These are phyloP conservation scores for Rickenella mellea DNA, from an alignment of 768 basidiomycete species.

Conservation along the genomic window DNA sequence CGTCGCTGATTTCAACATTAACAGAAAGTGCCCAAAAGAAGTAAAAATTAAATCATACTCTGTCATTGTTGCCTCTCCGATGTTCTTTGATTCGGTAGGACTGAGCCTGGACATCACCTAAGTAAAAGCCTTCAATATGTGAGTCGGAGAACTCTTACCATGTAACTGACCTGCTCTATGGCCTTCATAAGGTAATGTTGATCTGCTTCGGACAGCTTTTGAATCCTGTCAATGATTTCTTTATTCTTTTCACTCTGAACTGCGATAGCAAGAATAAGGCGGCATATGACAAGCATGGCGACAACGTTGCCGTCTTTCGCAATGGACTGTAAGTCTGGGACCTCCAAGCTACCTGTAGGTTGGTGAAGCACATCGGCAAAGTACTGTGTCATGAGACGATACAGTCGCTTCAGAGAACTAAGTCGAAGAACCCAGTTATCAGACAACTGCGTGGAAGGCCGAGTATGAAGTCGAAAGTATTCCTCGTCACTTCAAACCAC, in stretches of 20 bases:
- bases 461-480: constrained; percentile 61
- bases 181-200: constrained; percentile 90
- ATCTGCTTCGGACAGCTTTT: constrained; percentile 68
- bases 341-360: constrained; percentile 66
- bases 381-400: constrained; percentile 84
- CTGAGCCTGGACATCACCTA: constrained; percentile 75
- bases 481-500: constrained; percentile 60
- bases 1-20: constrained; percentile 43
- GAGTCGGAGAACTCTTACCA: neutral
- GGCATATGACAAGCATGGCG: constrained; percentile 67
- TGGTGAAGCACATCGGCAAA: constrained; percentile 78
- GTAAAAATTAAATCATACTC: constrained; percentile 37
- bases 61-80: constrained; percentile 60
- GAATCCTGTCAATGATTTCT: constrained; percentile 84
- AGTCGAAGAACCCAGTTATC: constrained; percentile 91
- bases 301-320: constrained; percentile 63
- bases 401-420: constrained; percentile 73
- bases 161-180: constrained; percentile 66
- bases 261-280: constrained; percentile 74
- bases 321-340: constrained; percentile 81
- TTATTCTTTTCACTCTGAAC: constrained; percentile 87
- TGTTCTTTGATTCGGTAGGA: constrained; percentile 35
- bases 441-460: constrained; percentile 50
- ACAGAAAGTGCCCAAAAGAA: constrained; percentile 2
- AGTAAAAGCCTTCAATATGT: constrained; percentile 1